These are phyloP conservation scores for Pholiota molesta DNA, from an alignment of 768 basidiomycete genomes.

Conservation along the genomic window DNA sequence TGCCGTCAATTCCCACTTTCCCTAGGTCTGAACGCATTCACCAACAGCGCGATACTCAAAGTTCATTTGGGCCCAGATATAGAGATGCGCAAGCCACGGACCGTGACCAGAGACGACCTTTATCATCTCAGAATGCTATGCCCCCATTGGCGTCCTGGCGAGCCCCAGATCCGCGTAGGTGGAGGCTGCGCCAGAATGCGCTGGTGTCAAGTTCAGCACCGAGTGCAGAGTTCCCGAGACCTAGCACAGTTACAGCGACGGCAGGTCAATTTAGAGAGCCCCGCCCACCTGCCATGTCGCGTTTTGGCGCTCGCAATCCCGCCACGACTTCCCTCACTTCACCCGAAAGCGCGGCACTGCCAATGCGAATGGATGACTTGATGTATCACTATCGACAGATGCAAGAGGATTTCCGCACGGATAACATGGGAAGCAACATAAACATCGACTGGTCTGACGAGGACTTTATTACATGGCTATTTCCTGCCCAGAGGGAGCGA, in stretches of 20 bases:
- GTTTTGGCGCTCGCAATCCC: too few species aligned
- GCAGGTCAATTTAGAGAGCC: too few species aligned
- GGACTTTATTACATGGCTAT: constrained; percentile 34
- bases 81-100: too few species aligned
- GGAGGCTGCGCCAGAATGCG: constrained; percentile 1
- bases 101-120: not conserved
- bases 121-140: not conserved
- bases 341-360: not conserved
- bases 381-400: not conserved
- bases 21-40: too few species aligned
- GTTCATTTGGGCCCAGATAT: too few species aligned
- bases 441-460: constrained; percentile 43
- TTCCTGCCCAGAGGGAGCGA: constrained; percentile 18
- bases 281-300: too few species aligned
- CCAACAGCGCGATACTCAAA: too few species aligned
- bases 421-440: constrained; percentile 42
- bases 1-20: too few species aligned
- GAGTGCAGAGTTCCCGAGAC: not conserved
- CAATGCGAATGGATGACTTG: not conserved
- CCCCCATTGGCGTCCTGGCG: not conserved
- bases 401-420: constrained; percentile 18
- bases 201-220: not conserved
- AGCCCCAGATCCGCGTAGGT: constrained; percentile 4
- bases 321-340: not conserved
- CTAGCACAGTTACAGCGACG: not conserved